These are phyloP conservation scores for Cerrena zonata DNA, from an alignment of 1,284 basidiomycete species.

Conservation along the genomic window DNA sequence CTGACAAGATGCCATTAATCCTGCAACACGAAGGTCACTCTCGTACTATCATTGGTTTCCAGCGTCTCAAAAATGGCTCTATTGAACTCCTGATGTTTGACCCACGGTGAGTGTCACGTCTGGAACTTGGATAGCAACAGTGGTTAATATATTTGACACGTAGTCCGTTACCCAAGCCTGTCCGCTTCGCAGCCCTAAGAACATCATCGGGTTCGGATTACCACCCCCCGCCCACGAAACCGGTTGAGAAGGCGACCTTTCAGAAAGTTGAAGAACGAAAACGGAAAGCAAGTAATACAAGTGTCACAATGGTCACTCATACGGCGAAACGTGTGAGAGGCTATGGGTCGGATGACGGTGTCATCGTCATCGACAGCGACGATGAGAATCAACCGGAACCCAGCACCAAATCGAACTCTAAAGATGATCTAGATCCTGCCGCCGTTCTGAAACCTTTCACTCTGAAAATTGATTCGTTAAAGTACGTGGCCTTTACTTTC, in stretches of 20 bases:
- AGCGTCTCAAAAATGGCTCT: constrained; percentile 51
- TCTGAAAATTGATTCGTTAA: constrained; percentile 39
- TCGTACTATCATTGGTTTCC: constrained; percentile 78
- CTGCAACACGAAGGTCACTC: constrained; percentile 81
- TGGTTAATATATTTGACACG: background rate
- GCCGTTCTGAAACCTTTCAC: constrained; percentile 45
- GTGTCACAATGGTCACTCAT: background rate
- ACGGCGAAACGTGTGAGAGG: constrained; percentile 27
- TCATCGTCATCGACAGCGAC: constrained; percentile 34
- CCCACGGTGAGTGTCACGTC: constrained; percentile 50
- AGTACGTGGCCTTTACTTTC: constrained; percentile 34
- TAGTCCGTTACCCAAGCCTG: constrained; percentile 16
- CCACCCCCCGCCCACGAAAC: constrained; percentile 12
- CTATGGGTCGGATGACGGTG: constrained; percentile 24
- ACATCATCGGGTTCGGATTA: background rate
- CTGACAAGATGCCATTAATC: constrained; percentile 70
- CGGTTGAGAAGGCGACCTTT: constrained; percentile 17
- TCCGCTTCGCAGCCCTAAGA: constrained; percentile 33
- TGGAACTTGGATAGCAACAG: too few species aligned
- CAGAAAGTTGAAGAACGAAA: constrained; percentile 19
- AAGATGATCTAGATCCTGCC: constrained; percentile 25
- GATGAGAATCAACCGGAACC: constrained; percentile 16
- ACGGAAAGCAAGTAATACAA: constrained; percentile 17
- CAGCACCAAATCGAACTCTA: background rate
- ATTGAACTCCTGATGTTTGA: constrained; percentile 72